Conservation (phyloP, 345 rosid genomes). For the Nasturtium officinale region DNA sequence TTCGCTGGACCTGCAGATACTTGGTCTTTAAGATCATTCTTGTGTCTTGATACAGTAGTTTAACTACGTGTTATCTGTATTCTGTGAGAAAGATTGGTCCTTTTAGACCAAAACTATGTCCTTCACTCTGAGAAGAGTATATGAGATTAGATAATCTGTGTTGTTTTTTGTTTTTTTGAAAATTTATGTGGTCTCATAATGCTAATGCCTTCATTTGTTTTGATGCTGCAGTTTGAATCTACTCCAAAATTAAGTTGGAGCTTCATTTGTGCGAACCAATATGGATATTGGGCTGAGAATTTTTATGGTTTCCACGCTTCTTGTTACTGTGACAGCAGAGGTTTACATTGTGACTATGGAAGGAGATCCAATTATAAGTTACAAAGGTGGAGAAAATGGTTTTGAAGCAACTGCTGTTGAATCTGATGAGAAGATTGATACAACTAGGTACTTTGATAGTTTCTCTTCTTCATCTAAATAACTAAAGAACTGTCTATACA, state of each 20-base stretch:
- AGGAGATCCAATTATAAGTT: conserved; percentile 91
- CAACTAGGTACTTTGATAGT: conserved; percentile 56
- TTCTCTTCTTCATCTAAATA: conserved; percentile 7
- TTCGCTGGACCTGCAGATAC: background rate
- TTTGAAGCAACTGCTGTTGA: conserved; percentile 89
- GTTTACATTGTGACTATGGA: conserved; percentile 81
- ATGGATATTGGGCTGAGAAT: conserved; percentile 34
- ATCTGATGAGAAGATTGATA: conserved; percentile 82
- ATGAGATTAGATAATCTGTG: background rate
- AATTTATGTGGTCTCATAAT: background rate
- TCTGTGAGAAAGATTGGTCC: conserved; percentile 10
- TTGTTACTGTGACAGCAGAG: conserved; percentile 59
- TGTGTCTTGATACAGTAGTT: background rate
- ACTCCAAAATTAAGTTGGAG: conserved; percentile 42
- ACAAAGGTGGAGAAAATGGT: conserved; percentile 83
- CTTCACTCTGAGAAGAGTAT: conserved; percentile 16
- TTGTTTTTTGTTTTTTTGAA: too few species aligned
- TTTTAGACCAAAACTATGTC: background rate
- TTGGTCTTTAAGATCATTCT: background rate
- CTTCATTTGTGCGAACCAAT: conserved; percentile 18
- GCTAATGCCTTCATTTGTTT: conserved; percentile 27
- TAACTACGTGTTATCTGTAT: background rate
- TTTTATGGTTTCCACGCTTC: conserved; percentile 44
- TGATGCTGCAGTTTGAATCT: conserved; percentile 51
- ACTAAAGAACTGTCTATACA: conserved; percentile 7